These are phyloP conservation scores for Fagopyrum tataricum DNA, from an alignment of 148 eudicot genomes.

Conservation along the genomic window DNA sequence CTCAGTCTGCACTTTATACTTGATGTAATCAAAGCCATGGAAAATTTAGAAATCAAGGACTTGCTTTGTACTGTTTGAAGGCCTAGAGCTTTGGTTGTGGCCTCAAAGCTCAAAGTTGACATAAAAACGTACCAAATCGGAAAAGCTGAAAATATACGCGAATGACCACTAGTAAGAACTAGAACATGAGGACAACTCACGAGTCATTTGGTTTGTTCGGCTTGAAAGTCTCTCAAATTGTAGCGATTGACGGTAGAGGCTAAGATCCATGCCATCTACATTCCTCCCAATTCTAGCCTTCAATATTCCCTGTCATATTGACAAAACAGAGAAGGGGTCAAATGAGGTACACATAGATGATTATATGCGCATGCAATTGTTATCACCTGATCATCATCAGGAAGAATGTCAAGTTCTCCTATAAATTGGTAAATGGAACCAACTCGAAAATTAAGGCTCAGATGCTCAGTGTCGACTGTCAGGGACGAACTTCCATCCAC, in stretches of 20 bases:
- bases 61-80: too few relatives aligned
- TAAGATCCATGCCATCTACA: constrained; percentile 88
- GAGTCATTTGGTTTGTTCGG: constrained; percentile 32
- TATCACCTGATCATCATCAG: constrained; percentile 54
- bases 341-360: neutral
- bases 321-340: neutral
- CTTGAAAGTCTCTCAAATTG: constrained; percentile 66
- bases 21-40: too few relatives aligned
- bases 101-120: too few relatives aligned
- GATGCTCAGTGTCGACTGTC: constrained; percentile 59
- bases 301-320: constrained; percentile 46
- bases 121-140: neutral
- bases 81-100: too few relatives aligned
- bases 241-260: constrained; percentile 68
- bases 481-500: constrained; percentile 59
- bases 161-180: neutral
- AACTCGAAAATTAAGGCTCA: constrained; percentile 47
- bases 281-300: constrained; percentile 90
- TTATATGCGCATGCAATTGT: neutral
- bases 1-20: too few relatives aligned
- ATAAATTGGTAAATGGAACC: constrained; percentile 86
- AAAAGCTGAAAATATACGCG: neutral
- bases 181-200: neutral
- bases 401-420: constrained; percentile 65
- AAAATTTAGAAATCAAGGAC: too few relatives aligned